phyloP scores from a whole-genome alignment of 2,329 filamentous ascomycete genomes.

The Gliomastix tumulicola region DNA sequence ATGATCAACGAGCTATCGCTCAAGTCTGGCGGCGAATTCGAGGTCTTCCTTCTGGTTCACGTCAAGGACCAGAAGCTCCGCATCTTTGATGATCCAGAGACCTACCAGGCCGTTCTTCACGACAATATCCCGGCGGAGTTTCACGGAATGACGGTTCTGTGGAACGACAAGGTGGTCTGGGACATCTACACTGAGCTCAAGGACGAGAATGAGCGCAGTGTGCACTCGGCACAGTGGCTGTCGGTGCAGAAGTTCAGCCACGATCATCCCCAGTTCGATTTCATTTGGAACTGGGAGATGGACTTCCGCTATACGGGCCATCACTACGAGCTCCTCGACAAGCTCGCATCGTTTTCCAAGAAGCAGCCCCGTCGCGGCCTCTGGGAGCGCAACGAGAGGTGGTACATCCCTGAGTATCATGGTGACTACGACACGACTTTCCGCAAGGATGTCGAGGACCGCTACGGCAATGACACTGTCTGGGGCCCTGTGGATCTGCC shows the following conservation, averaged over 20 bases:
- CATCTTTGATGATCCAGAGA: slow-evolving; percentile 51
- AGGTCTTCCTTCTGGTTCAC: slow-evolving; percentile 74
- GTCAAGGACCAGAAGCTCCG: slow-evolving; percentile 56
- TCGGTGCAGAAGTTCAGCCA: slow-evolving; percentile 70
- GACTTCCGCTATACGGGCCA: slow-evolving; percentile 75
- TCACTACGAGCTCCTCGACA: slow-evolving; percentile 71
- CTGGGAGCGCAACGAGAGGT: slow-evolving; percentile 68
- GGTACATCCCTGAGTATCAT: slow-evolving; percentile 64
- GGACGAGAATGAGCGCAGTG: slow-evolving; percentile 45
- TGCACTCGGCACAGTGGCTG: slow-evolving; percentile 61
- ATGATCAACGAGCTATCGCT: slow-evolving; percentile 72
- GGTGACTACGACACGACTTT: slow-evolving; percentile 63
- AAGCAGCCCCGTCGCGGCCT: slow-evolving; percentile 64
- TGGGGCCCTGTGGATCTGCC: slow-evolving; percentile 61
- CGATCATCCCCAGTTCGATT: slow-evolving; percentile 73
- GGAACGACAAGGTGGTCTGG: slow-evolving; percentile 68
- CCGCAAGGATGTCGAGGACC: slow-evolving; percentile 52
- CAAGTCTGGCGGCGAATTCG: slow-evolving; percentile 72
- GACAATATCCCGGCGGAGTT: slow-evolving; percentile 64
- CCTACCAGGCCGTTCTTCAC: slow-evolving; percentile 53
- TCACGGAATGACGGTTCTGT: slow-evolving; percentile 62
- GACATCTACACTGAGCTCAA: slow-evolving; percentile 71
- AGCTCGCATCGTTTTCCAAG: slow-evolving; percentile 54
- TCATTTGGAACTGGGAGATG: slow-evolving; percentile 84
- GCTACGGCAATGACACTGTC: slow-evolving; percentile 45